Evolutionary conservation across 179 eudicot genomes (phyloP), one percentile per base, ranked within the genome.

Genomic region (Silene coronaria): DNA sequence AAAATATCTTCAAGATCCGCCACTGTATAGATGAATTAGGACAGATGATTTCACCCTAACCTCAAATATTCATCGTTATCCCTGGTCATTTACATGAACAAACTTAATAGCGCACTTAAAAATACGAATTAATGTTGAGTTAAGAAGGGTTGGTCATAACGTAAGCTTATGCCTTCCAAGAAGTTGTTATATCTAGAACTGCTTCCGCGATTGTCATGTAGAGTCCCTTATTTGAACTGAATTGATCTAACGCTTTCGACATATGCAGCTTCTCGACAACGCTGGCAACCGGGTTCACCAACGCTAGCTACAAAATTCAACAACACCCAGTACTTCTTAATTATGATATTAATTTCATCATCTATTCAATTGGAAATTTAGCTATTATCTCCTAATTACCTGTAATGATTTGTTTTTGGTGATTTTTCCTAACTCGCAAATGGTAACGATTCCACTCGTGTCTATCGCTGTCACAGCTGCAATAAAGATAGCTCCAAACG

Each of bases 391-490:
- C n/a, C 12, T 17, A 66, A 79, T 84, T 84, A 83, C 97, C 96
- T 92, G 86, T 78, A 89, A 28, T 27, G 87, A 80, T 83, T 78
- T 89, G 76, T 81, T 87, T 53, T 76, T 87, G 67, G 86, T 34
- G 66, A 58, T 70, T 85, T 78, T 87, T 76, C 80, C 84, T 75
- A 91, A 82, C 60, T 91, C 97, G 19, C 75, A 80, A 67, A 92
- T 77, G 68, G 87, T 78, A 42, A 88, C 80, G 59, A 89, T 85
- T 71, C 97, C 97, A 87, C 86, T 91, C 19, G 97, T 91, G 77
- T 92, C 97, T 23, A 92, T 84, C 77, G 92, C 91, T 77, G 88
- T 92, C 78, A 91, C 93, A 82, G 93, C 97, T 92, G 89, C 32
- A 84, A 79, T 21, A 30, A 17, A 59, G 68, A 6, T 70, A 17